phyloP scores from a whole-genome alignment of 805 yeast species.

The Jamesozyma jinghongensis region DNA sequence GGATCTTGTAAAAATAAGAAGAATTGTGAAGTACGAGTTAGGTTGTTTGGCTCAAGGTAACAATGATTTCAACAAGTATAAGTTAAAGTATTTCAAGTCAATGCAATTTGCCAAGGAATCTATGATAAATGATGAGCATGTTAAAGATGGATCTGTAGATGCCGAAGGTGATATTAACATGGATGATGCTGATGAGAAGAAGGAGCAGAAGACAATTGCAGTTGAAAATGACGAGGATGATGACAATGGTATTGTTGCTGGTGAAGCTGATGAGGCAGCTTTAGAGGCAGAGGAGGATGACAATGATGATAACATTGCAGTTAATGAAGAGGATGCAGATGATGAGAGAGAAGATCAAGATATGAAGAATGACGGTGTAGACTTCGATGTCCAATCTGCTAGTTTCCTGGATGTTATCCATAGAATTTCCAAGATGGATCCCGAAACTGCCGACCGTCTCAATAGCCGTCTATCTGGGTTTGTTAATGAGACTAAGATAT shows the following conservation, averaged over 20 bases:
- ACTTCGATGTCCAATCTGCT: slow-evolving; percentile 24
- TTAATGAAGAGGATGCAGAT: slow-evolving; percentile 22
- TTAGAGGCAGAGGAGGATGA: slow-evolving; percentile 28
- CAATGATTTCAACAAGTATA: slow-evolving; percentile 36
- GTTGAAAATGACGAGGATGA: slow-evolving; percentile 18
- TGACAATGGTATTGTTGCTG: slow-evolving; percentile 27
- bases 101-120: slow-evolving; percentile 37
- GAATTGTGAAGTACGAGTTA: slow-evolving; percentile 64
- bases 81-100: slow-evolving; percentile 32
- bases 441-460: slow-evolving; percentile 17
- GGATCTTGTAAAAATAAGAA: slow-evolving; percentile 54
- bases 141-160: slow-evolving; percentile 13
- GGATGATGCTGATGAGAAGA: slow-evolving; percentile 11
- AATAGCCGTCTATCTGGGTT: slow-evolving; percentile 17
- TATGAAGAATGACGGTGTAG: slow-evolving; percentile 7
- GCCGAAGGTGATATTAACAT: slow-evolving; percentile 23
- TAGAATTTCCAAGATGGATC: slow-evolving; percentile 20
- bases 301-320: slow-evolving; percentile 22
- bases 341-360: slow-evolving; percentile 18
- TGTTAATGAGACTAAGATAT: slow-evolving; percentile 20
- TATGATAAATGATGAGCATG: slow-evolving; percentile 22
- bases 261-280: slow-evolving; percentile 26
- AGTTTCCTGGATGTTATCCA: slow-evolving; percentile 25
- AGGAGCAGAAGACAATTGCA: background rate
- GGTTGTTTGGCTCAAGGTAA: slow-evolving; percentile 46